Base-by-base conservation (phyloP, 2,329 filamentous ascomycete species). In the Coniella vitis region DNA sequence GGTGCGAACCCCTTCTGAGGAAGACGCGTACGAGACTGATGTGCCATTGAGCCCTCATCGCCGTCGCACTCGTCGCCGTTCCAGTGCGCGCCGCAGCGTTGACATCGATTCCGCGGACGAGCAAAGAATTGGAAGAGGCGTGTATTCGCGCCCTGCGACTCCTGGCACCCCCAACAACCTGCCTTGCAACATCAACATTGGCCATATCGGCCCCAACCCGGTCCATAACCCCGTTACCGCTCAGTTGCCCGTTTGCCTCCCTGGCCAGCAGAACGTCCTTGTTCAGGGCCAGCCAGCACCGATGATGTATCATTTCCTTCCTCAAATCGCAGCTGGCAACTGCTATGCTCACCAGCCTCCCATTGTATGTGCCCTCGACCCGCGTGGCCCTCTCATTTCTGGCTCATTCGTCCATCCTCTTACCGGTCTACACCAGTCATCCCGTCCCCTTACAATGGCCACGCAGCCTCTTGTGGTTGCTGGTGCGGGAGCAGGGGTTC, bases 281-380 rank as follows among this genome's bases (percentile, higher is more conserved):
- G 75, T 29, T 10, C 10, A 79, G 55, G 79, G 77, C 14, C 74
- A 73, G 38, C 69, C 72, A 59, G 79, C 79, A 3, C 72, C 76
- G 2, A 75, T 76, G 49, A 58, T 69, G 22, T 77, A 83, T 54
- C 69, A 71, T 17, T 82, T 80, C 56, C 64, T 75, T 45, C 78
- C 79, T 54, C 76, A 75, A 38, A 69, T 67, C 56, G 77, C 80
- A 57, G 61, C 35, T 22, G 60, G 60, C 22, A 21, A n/a, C 12
- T 44, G 38, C 38, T 42, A 22, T 13, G 38, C 36, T 31, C 16
- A 36, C 19, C 47, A 44, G 7, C 44, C 51, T 47, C 36, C 47
- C 51, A 53, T 47, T 44, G 45, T 53, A 53, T 53, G 51, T 51
- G 32, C 21, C 14, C 35, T 38, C n/a, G 34, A 34, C 57, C 52